Evolutionary conservation across 352 stramenopile genomes (phyloP), one percentile per base, ranked within the genome.

Genomic region (Phytophthora ohioensis): DNA sequence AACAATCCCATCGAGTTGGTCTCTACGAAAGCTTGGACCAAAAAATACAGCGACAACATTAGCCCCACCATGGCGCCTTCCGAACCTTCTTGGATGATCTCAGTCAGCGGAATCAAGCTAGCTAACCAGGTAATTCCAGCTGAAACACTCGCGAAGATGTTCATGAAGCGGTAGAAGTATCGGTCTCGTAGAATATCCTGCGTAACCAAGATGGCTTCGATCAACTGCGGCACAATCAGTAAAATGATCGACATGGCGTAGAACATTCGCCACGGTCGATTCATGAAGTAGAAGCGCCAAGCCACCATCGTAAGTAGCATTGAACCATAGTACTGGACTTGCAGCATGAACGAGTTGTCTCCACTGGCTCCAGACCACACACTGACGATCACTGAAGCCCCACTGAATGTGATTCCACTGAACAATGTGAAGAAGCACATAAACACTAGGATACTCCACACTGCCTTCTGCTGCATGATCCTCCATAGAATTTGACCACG

Each of bases 1-100:
- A 84, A 82, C 11, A 84, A 35, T 0, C 73, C 73, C 6, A 48
- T 38, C 3, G 78, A 46, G 51, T 82, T 86, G 3, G 78, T 80
- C 42, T 72, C 47, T 0, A 84, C 73, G 57, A 84, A 84, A 17
- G 81, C 71, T 1, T 34, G 36, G 27, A 88, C 71, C n/a, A 85
- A 51, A 27, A 67, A 74, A 42, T 84, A 72, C 5, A 88, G 63
- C 12, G 82, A 79, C 55, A 82, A 34, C 52, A 71, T 65, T 31
- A 90, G 67, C 0, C 79, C 82, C 17, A 87, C 78, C 39, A 78
- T 84, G 5, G 72, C 80, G n/a, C 80, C 78, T 51, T 90, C 82
- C 0, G 76, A 87, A 9, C 82, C 82, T 52, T 85, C 77, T 38
- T 85, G 75, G 48, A 82, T 75, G 51, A 90, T 88, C 65, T 90